Conservation (phyloP, 805 yeast species). For the Candida koratica region DNA sequence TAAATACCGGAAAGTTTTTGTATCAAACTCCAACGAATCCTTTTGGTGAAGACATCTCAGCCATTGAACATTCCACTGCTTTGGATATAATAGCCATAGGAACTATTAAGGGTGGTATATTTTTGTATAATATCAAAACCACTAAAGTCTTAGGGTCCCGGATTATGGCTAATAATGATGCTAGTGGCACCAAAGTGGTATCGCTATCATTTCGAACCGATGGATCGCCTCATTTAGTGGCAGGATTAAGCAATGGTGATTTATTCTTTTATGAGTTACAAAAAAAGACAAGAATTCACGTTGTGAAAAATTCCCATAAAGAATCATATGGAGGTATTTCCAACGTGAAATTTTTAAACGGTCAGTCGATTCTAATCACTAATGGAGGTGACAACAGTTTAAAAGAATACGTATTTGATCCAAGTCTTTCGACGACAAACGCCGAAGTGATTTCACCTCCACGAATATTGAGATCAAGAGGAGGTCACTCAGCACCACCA, state of each 20-base stretch:
- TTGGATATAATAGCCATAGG: slow-evolving; percentile 82
- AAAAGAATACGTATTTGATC: slow-evolving; percentile 91
- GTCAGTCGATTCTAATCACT: slow-evolving; percentile 87
- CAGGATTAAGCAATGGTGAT: slow-evolving; percentile 78
- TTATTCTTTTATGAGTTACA: slow-evolving; percentile 80
- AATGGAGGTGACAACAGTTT: slow-evolving; percentile 88
- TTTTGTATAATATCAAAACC: slow-evolving; percentile 62
- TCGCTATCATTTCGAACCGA: slow-evolving; percentile 88
- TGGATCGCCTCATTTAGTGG: slow-evolving; percentile 77
- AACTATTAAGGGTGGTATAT: slow-evolving; percentile 60
- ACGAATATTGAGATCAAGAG: slow-evolving; percentile 84
- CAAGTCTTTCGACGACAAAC: slow-evolving; percentile 66
- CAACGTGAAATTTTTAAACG: slow-evolving; percentile 70
- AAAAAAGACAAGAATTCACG: slow-evolving; percentile 68
- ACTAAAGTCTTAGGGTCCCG: slow-evolving; percentile 49
- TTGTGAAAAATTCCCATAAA: slow-evolving; percentile 66
- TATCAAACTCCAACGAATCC: slow-evolving; percentile 48
- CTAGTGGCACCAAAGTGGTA: slow-evolving; percentile 40
- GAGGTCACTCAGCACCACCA: slow-evolving; percentile 97
- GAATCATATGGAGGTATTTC: slow-evolving; percentile 76
- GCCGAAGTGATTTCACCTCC: slow-evolving; percentile 78
- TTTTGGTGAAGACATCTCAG: slow-evolving; percentile 50
- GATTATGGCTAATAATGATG: slow-evolving; percentile 44
- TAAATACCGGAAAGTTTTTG: slow-evolving; percentile 71
- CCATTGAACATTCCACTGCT: slow-evolving; percentile 82